These are phyloP conservation scores for Limtongia smithiae DNA, from an alignment of 805 yeast species.

Conservation along the genomic window DNA sequence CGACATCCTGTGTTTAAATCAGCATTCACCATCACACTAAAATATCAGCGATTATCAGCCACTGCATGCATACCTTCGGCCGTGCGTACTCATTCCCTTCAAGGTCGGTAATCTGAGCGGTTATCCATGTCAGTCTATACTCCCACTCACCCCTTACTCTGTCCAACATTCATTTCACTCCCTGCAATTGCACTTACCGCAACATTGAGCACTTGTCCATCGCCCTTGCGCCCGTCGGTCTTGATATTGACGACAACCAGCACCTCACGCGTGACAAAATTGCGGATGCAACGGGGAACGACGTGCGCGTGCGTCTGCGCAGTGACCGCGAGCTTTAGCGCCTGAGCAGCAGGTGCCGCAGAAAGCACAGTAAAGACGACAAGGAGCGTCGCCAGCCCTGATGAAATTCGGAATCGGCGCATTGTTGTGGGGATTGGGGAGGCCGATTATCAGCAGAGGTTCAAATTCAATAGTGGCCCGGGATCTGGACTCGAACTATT, in stretches of 20 bases:
- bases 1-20: slow-evolving; percentile 48
- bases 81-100: slow-evolving; percentile 82
- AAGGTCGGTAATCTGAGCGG: slow-evolving; percentile 66
- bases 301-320: slow-evolving; percentile 21
- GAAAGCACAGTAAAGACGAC: too few relatives aligned
- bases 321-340: slow-evolving; percentile 23
- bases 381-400: too few relatives aligned
- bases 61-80: slow-evolving; percentile 44
- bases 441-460: too few relatives aligned
- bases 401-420: too few relatives aligned
- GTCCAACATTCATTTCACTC: not conserved
- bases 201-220: slow-evolving; percentile 78
- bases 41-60: too few relatives aligned
- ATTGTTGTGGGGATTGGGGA: not conserved
- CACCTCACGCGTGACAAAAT: slow-evolving; percentile 79
- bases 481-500: too few relatives aligned
- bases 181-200: slow-evolving; percentile 31
- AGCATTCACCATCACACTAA: not conserved
- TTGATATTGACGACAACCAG: slow-evolving; percentile 80
- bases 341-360: slow-evolving; percentile 9
- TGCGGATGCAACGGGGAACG: slow-evolving; percentile 80
- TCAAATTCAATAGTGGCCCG: too few relatives aligned
- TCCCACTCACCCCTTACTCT: not conserved
- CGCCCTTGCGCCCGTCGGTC: slow-evolving; percentile 72
- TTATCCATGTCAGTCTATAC: not conserved